phyloP scores from a whole-genome alignment of 441 rosid genomes.

The Corymbia calophylla region DNA sequence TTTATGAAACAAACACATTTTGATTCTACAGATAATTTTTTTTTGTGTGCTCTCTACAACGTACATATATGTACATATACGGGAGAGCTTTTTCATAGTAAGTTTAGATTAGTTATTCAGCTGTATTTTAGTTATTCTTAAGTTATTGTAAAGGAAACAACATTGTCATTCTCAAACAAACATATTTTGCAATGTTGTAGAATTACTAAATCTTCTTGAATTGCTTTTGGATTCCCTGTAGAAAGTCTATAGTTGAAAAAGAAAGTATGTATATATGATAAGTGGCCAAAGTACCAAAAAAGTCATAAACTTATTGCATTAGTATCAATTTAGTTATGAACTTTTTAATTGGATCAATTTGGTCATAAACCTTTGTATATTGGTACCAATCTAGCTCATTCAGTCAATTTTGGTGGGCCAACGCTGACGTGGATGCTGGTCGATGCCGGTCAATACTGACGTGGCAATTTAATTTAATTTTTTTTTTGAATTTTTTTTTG shows the following conservation, averaged over 20 bases:
- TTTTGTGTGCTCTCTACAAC: not conserved
- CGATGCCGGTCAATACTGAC: no score
- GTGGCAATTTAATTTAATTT: no score
- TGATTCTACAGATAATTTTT: not conserved
- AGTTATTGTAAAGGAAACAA: not conserved
- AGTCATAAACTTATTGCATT: no score
- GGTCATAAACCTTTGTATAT: no score
- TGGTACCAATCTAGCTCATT: no score
- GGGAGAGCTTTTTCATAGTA: not conserved
- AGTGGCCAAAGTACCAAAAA: no score
- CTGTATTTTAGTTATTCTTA: not conserved
- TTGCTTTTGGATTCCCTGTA: not conserved
- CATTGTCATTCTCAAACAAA: not conserved
- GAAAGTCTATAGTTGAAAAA: not conserved
- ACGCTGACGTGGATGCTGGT: no score
- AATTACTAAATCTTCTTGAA: not conserved
- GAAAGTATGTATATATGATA: not conserved
- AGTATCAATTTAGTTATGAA: no score
- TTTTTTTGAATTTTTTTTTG: no score
- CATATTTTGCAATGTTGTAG: not conserved
- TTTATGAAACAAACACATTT: not conserved
- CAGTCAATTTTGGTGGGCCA: no score
- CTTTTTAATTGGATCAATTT: no score
- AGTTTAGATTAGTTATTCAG: not conserved
- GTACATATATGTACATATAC: not conserved